These are phyloP conservation scores for Chlamydomonas eustigma DNA, from an alignment of 139 green algal genomes.

Conservation along the genomic window DNA sequence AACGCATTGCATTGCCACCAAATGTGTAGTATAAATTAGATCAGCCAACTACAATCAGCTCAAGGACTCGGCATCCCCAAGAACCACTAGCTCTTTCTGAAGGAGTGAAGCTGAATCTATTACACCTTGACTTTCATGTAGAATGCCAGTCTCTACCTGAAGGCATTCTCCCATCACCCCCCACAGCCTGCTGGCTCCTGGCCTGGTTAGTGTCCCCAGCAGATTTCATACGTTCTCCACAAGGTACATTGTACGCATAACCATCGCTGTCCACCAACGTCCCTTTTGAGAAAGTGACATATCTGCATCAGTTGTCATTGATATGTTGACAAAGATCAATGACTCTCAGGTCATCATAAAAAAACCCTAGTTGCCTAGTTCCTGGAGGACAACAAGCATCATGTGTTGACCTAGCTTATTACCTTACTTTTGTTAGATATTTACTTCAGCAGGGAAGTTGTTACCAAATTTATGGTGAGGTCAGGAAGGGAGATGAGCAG, in stretches of 20 bases:
- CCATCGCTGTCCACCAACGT: constrained; percentile 27
- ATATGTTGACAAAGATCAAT: background rate
- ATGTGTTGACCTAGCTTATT: no score
- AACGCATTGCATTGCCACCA: background rate
- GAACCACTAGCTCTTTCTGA: no score
- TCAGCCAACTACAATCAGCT: background rate
- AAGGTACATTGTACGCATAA: constrained; percentile 36
- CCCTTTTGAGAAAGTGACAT: background rate
- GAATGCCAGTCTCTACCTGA: no score
- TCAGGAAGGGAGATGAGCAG: no score
- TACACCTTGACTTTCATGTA: background rate
- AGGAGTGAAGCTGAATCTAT: background rate
- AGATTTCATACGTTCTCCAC: constrained; percentile 30
- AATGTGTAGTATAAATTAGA: background rate
- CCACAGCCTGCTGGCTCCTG: background rate
- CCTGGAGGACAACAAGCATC: no score
- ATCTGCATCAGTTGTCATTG: constrained; percentile 16
- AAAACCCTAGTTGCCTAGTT: no score
- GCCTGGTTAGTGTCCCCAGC: background rate
- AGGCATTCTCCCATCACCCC: constrained; percentile 26
- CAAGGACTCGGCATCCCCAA: background rate
- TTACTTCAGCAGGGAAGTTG: no score
- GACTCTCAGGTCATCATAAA: no score
- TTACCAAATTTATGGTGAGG: no score
- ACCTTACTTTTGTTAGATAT: no score